Evolutionary conservation across 2,329 filamentous ascomycete species (phyloP), one percentile per base, ranked within the genome.

Genomic region (Fusarium musae): DNA sequence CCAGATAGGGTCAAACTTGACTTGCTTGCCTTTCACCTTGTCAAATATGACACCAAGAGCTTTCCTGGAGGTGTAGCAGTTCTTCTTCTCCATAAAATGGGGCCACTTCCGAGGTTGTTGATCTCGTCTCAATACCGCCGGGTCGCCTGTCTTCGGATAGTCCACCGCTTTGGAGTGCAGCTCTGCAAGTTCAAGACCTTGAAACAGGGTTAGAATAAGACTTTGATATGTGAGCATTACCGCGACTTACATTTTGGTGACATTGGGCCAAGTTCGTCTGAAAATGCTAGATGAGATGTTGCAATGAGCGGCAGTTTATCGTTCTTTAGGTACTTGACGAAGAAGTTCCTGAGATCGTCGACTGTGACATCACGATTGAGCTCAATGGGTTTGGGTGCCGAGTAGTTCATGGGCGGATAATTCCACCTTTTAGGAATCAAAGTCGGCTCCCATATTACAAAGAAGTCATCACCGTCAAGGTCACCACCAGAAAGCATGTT

Each of bases 401-500:
- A 85, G 78, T 95, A 96, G 71, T 93, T 87, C 94, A 98, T 97
- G 0, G 96, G 92, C 1, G 87, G 83, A 39, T 89, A 85, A 74
- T 96, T 93, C 89, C 93, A 93, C 57, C 88, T 83, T 2, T 82
- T 73, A 0, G 94, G 94, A 32, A 97, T 85, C 11, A 99, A 84
- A 19, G 89, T 87, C 28, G 86, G 80, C 74, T 99, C 95, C 96
- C 96, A 99, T 50, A 98, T 92, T 9, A 98, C 91, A 62, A 98
- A 92, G 79, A 95, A 99, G 79, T 99, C 96, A 77, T 99, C 96
- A 0, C 96, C 96, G 78, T 99, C 96, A 1, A 99, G 87, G 78
- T 99, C 96, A 1, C 96, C 96, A 4, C 96, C 96, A 8, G 96
- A 97, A 72, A 96, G 95, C 96, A 98, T 98, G 77, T 93, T 95